Evolutionary conservation across 2,329 filamentous ascomycete genomes (phyloP), one percentile per base, ranked within the genome.

Genomic region (Thielaviopsis ethacetica): DNA sequence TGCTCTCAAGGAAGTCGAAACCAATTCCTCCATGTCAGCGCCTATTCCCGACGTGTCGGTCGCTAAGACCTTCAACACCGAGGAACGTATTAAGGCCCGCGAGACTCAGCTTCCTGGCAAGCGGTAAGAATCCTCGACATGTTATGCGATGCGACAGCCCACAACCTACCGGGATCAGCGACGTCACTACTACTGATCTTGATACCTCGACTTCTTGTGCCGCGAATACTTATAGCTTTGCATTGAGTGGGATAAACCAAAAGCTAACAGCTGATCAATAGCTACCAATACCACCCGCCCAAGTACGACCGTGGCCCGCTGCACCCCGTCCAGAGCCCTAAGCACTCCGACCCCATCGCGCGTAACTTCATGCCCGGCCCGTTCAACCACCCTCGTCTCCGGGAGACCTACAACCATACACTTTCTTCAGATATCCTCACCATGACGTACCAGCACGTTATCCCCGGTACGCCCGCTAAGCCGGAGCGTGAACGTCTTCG

Each of bases 261-360:
- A 4, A 21, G 9, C 44, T 50, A 52, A 44, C 52, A 41, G 7
- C 30, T 27, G 6, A 51, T 7, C 19, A 62, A 27, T 62, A 95
- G 91, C 78, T 98, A 97, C 75, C 88, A 95, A 72, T 97, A 86
- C 72, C 89, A 91, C 64, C 85, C 91, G 56, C 93, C 93, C 63
- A 93, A 91, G 74, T 98, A 91, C 79, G 84, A 95, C 71, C 88
- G 91, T 67, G 93, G 93, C 59, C 91, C 91, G 63, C 78, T 97
- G 24, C 91, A 97, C 70, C 93, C 93, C 56, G 83, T 96, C 67
- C 89, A 95, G 74, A 87, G 89, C 61, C 91, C 89, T n/a, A 79
- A 83, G 47, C 80, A 84, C 56, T 93, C 91, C 63, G 88, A 96
- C 67, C 91, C 91, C 0, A 80, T 85, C 27, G 95, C 93, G 61